phyloP scores from a whole-genome alignment of 768 basidiomycete genomes.

The Termitomyces titanicus region DNA sequence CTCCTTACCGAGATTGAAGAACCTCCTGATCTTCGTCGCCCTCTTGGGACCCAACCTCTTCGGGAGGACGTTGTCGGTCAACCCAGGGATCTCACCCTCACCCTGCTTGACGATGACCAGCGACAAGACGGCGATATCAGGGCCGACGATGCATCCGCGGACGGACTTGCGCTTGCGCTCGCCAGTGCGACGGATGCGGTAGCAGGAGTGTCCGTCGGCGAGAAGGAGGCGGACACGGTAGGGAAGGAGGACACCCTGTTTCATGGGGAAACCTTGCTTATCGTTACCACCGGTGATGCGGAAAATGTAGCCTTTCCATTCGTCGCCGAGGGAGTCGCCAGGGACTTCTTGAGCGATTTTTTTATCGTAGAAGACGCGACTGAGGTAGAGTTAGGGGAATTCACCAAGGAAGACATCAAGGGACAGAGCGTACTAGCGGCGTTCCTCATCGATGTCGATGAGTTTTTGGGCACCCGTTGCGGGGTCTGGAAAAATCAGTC shows the following conservation, averaged over 20 bases:
- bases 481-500: slow-evolving; percentile 60
- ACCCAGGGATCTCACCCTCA: slow-evolving; percentile 81
- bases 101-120: slow-evolving; percentile 97
- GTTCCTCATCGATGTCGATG: slow-evolving; percentile 92
- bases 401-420: no score
- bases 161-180: slow-evolving; percentile 99
- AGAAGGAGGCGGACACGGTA: slow-evolving; percentile 93
- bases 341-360: slow-evolving; percentile 94
- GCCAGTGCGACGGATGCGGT: slow-evolving; percentile 85
- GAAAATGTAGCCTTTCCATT: slow-evolving; percentile 96
- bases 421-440: slow-evolving; percentile 56
- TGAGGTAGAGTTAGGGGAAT: slow-evolving; percentile 22
- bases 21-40: slow-evolving; percentile 93
- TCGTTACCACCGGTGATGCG: slow-evolving; percentile 98
- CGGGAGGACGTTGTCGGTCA: slow-evolving; percentile 90
- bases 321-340: slow-evolving; percentile 86
- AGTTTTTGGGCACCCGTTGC: slow-evolving; percentile 98
- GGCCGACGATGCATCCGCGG: slow-evolving; percentile 95
- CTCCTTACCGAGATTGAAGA: slow-evolving; percentile 97
- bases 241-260: slow-evolving; percentile 96
- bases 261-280: slow-evolving; percentile 99
- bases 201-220: slow-evolving; percentile 96
- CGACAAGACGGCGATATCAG: slow-evolving; percentile 93
- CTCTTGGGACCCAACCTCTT: slow-evolving; percentile 97
- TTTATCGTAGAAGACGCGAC: slow-evolving; percentile 97